Conservation (phyloP, 2,329 filamentous ascomycete species). For the Aspergillus awamori region DNA sequence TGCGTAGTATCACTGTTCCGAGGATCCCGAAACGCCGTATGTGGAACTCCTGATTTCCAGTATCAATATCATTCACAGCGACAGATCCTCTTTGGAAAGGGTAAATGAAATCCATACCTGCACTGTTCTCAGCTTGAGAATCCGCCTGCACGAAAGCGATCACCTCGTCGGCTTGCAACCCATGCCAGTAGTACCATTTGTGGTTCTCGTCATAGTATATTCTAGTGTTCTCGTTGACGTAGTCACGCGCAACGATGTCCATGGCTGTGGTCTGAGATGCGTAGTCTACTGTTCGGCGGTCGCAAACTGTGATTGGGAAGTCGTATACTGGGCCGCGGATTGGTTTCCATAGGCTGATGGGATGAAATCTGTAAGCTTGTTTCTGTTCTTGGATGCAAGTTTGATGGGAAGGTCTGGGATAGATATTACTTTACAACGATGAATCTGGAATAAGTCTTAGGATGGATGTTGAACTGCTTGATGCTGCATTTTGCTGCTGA, state of each 20-base stretch:
- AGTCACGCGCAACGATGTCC: not conserved
- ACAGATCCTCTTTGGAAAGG: not conserved
- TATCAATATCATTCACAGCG: not conserved
- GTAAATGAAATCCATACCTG: not conserved
- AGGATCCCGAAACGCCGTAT: not conserved
- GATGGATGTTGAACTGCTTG: too few species aligned
- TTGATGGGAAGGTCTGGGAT: too few species aligned
- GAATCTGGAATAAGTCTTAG: too few species aligned
- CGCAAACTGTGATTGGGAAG: not conserved
- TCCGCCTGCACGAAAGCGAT: not conserved
- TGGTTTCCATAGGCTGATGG: conserved; percentile 8
- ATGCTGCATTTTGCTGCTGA: too few species aligned
- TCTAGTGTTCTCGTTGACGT: not conserved
- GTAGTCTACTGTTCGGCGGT: not conserved
- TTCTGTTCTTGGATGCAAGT: too few species aligned
- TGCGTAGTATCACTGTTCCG: not conserved
- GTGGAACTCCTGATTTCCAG: not conserved
- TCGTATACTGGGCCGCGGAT: conserved; percentile 11
- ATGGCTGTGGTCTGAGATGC: not conserved
- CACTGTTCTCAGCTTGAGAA: not conserved
- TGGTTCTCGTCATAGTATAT: not conserved
- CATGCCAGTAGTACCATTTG: not conserved
- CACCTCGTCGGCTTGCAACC: not conserved
- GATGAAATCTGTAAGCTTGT: too few species aligned
- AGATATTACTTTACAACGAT: too few species aligned